These are phyloP conservation scores for Ilyonectria mors-panacis DNA, from an alignment of 2,329 filamentous ascomycete species.

Conservation along the genomic window DNA sequence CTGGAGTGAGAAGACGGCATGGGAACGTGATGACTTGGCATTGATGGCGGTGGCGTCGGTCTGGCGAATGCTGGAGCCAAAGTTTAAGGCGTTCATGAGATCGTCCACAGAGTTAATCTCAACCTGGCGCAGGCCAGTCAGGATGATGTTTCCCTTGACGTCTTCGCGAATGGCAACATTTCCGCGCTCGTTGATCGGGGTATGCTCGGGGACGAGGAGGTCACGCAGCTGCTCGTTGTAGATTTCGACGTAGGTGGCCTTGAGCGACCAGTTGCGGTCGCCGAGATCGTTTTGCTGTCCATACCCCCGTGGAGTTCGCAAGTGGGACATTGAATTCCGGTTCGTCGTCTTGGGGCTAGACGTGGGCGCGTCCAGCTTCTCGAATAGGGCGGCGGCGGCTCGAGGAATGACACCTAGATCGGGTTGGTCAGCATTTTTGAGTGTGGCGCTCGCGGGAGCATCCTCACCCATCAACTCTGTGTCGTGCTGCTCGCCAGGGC, in stretches of 20 bases:
- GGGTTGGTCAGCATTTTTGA: slow-evolving; percentile 20
- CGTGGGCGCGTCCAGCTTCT: slow-evolving; percentile 79
- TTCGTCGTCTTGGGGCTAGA: slow-evolving; percentile 61
- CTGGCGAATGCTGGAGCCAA: slow-evolving; percentile 94
- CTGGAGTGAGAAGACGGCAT: slow-evolving; percentile 97
- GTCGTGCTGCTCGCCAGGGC: slow-evolving; percentile 82
- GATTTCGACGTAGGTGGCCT: slow-evolving; percentile 96
- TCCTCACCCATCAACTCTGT: slow-evolving; percentile 82
- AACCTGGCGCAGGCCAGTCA: slow-evolving; percentile 90
- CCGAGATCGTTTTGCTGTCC: slow-evolving; percentile 60
- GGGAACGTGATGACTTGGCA: slow-evolving; percentile 96
- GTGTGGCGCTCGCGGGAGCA: not conserved
- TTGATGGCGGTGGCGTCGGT: slow-evolving; percentile 98
- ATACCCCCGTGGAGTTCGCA: slow-evolving; percentile 85
- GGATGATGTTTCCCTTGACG: slow-evolving; percentile 91
- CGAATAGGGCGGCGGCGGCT: slow-evolving; percentile 88
- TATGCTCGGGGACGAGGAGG: slow-evolving; percentile 83
- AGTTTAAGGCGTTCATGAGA: slow-evolving; percentile 88
- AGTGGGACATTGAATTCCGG: slow-evolving; percentile 80
- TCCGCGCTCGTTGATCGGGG: slow-evolving; percentile 78
- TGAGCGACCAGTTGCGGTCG: slow-evolving; percentile 91
- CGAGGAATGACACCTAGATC: slow-evolving; percentile 90
- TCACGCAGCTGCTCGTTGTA: slow-evolving; percentile 98
- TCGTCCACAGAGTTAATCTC: slow-evolving; percentile 94
- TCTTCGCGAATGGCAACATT: slow-evolving; percentile 95